Base-by-base conservation (phyloP, 2,329 filamentous ascomycete genomes). In the Boeremia exigua region DNA sequence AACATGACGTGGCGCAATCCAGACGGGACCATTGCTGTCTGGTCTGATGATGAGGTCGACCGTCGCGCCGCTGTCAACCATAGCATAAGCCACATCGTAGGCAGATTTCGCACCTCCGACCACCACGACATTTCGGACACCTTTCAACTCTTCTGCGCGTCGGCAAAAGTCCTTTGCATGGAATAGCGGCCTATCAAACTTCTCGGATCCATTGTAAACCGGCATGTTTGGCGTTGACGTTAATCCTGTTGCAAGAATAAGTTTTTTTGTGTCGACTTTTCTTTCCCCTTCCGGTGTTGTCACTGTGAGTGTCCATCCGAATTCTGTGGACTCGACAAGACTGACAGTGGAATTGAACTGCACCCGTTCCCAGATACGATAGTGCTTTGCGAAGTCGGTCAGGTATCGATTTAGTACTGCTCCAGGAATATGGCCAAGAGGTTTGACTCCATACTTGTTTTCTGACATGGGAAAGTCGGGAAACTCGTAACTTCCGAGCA, bases 21-120 rank as follows among this genome's bases (percentile, higher is more conserved):
- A 89, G 0, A 79, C 77, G 0, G 86, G 85, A 0, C 87, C 86
- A 56, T 82, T 79, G 4, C 84, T 85, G 14, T 74, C 79, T 12
- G 79, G 75, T 42, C 85, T 79, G 53, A 88, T 84, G 5, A 88
- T 74, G 77, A 85, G 81, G 50, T 84, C 79, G 12, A 87, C 85
- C 52, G 84, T 79, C 9, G 87, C 85, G 2, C 84, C 84, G 0
- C 63, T 57, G 19, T 79, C 77, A 3, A 82, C 84, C 49, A 82
- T 84, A 2, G 82, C 78, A 63, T 87, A 88, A 0, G 83, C 84
- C 2, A 83, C 81, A 66, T 89, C 87, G 78, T 82, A 88, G 1
- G 84, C 84, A 1, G 83, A 87, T 66, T 89, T 89, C 17, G 80
- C 83, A 3, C 79, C 84, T 2, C 86, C 88, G 4, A 89, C 77